These are phyloP conservation scores for Castanopsis chinensis DNA, from an alignment of 306 rosid species.

Conservation along the genomic window DNA sequence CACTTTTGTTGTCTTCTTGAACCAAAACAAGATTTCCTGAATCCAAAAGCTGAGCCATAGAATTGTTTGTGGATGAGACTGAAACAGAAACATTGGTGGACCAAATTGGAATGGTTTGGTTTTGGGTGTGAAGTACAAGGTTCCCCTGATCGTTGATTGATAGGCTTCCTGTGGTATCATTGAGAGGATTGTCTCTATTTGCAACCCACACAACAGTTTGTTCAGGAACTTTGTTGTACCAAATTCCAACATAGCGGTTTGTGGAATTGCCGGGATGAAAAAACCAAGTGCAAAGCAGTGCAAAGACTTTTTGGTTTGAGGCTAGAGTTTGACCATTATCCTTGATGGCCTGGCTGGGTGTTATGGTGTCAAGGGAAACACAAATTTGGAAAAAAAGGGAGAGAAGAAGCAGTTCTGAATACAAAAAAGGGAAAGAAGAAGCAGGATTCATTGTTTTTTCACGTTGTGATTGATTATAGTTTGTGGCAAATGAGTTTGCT, in stretches of 20 bases:
- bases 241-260: constrained; percentile 39
- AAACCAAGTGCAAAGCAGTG: constrained; percentile 63
- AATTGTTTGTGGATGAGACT: not conserved
- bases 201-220: constrained; percentile 36
- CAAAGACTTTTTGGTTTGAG: constrained; percentile 24
- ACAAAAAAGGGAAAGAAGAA: not conserved
- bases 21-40: constrained; percentile 28
- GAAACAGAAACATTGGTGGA: constrained; percentile 9
- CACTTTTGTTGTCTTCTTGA: not conserved
- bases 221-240: constrained; percentile 24
- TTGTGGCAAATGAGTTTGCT: too few species aligned
- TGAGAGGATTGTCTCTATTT: constrained; percentile 28
- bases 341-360: not conserved
- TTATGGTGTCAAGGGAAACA: not conserved
- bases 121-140: constrained; percentile 9
- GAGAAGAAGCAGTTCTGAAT: not conserved
- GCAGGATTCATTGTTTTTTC: not conserved
- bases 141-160: constrained; percentile 3
- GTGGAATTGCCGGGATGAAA: constrained; percentile 41
- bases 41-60: constrained; percentile 29
- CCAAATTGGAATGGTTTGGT: constrained; percentile 26
- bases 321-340: constrained; percentile 20
- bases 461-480: not conserved
- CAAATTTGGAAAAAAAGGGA: not conserved
- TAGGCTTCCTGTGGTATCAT: constrained; percentile 25